Base-by-base conservation (phyloP, 1,284 basidiomycete species). In the Malassezia slooffiae region DNA sequence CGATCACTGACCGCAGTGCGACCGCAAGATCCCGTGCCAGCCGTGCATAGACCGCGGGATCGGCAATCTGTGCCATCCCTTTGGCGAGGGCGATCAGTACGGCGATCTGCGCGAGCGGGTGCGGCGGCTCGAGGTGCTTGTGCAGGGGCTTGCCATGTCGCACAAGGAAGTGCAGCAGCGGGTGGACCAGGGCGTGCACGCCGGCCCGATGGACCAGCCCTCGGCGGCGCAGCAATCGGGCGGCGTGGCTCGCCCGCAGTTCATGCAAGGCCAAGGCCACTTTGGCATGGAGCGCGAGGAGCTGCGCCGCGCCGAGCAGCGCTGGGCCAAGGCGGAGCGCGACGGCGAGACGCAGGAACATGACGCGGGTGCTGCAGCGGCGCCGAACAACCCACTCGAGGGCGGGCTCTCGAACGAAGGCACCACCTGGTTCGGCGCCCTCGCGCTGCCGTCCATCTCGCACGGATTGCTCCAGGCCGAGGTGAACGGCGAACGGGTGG, bases 21-120 rank as follows among this genome's bases (percentile, higher is more conserved):
- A 64, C 47, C 55, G 61, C 23, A 58, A 62, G 31, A 62, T 56
- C 2, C 61, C 61, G 3, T 64, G 61, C 35, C 53, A 58, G 26
- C 55, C 63, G 3, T 67, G 63, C 45, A 51, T 64, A 33, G 62
- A 67, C 20, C 55, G 63, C 17, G 62, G 63, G 17, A 39, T 64
- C 2, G 60, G 51, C 15, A 62, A 64, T 22, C 40, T 46, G 28
- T 67, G 63, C 30, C 43, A 62, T 15, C 56, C 58, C 1, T 66
- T 62, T 27, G 59, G 62, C 22, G 57, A 60, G 28, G 63, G 63
- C 9, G 63, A 67, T 34, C 54, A 67, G 37, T 57, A 55, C 24
- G 63, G 62, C 17, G 60, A 63, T 35, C 50, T 59, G 50, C 47
- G 58, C 7, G 62, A 67, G 35, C 48, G 62, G 7, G 50, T 67